These are phyloP conservation scores for Tuber umbilicatum DNA, from an alignment of 495 filamentous ascomycete species.

Conservation along the genomic window DNA sequence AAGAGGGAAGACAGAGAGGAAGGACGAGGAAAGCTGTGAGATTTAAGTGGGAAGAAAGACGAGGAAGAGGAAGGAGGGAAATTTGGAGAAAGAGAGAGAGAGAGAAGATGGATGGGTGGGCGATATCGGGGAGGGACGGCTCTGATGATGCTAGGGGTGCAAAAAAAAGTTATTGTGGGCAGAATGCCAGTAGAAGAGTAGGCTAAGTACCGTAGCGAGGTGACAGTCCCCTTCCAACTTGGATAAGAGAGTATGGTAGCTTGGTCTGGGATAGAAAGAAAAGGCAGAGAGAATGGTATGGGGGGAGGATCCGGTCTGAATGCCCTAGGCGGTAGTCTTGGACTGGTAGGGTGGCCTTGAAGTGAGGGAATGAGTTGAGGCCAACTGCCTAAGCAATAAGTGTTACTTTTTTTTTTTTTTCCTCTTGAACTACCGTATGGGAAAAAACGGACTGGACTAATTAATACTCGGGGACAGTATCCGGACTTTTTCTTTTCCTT, in stretches of 20 bases:
- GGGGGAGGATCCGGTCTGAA: slow-evolving; percentile 2
- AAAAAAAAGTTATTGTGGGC: slow-evolving; percentile 1
- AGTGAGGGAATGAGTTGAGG: neutral
- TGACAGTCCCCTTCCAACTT: neutral
- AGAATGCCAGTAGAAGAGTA: neutral
- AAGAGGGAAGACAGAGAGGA: neutral
- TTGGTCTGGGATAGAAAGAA: neutral
- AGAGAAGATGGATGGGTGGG: neutral
- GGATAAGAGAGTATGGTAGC: neutral
- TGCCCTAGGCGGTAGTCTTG: neutral
- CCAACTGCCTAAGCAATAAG: neutral
- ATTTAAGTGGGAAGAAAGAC: neutral
- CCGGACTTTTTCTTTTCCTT: neutral
- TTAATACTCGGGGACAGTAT: neutral
- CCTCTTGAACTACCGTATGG: neutral
- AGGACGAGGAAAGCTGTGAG: neutral
- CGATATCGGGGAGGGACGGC: neutral
- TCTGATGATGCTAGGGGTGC: neutral
- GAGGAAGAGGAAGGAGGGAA: neutral
- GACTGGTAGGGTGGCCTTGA: neutral
- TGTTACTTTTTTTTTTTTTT: neutral
- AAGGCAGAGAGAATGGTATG: neutral
- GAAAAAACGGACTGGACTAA: neutral
- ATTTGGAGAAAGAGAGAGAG: neutral
- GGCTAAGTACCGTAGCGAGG: neutral